phyloP scores from a whole-genome alignment of 345 rosid species.

The Moringa oleifera region DNA sequence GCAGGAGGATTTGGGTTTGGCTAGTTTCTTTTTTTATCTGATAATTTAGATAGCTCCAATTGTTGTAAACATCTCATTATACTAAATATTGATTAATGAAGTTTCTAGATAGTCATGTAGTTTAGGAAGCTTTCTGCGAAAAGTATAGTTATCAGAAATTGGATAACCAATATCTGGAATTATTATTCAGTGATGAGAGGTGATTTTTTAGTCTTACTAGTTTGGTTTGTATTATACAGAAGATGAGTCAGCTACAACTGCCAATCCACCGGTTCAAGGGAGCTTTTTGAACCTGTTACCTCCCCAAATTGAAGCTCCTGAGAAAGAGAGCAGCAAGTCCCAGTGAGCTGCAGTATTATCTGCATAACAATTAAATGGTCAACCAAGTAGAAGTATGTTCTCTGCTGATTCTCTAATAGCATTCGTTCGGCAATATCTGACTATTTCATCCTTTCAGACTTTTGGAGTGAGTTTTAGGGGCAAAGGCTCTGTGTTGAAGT shows the following conservation, averaged over 20 bases:
- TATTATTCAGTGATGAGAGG: too few relatives aligned
- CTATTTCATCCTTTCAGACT: constrained; percentile 7
- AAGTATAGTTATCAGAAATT: background rate
- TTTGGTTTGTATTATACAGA: constrained; percentile 36
- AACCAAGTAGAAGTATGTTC: constrained; percentile 8
- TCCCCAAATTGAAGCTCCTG: constrained; percentile 54
- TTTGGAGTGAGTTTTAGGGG: constrained; percentile 18
- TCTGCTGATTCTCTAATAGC: constrained; percentile 13
- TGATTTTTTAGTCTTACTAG: background rate
- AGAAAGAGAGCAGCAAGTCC: constrained; percentile 41
- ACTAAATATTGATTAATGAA: too few relatives aligned
- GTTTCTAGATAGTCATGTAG: background rate
- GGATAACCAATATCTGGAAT: background rate
- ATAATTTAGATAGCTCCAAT: background rate
- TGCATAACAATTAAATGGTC: background rate
- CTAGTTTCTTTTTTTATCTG: background rate
- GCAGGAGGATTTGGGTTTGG: background rate
- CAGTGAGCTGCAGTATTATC: constrained; percentile 22
- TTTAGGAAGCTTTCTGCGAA: background rate
- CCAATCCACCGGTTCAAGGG: constrained; percentile 56
- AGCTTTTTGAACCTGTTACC: constrained; percentile 82
- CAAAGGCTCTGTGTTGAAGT: constrained; percentile 17
- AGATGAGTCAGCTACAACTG: constrained; percentile 55
- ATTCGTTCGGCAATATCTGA: constrained; percentile 16
- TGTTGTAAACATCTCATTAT: background rate